Conservation (phyloP, 306 rosid species). For the Pyrus pyrifolia region DNA sequence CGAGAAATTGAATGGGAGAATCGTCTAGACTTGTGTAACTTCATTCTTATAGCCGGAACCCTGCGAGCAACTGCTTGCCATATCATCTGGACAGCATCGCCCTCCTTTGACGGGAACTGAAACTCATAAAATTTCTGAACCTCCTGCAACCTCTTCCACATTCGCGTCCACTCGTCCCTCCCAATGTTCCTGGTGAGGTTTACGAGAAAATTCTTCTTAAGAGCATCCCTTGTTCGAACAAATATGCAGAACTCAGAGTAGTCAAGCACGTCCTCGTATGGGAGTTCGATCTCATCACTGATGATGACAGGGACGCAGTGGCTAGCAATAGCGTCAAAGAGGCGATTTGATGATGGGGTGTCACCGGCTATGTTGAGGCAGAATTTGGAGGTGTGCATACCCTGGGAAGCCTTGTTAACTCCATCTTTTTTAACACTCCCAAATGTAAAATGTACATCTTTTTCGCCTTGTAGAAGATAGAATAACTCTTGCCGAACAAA, state of each 20-base stretch:
- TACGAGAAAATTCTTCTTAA: conserved; percentile 40
- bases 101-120: conserved; percentile 62
- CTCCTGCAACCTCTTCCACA: conserved; percentile 68
- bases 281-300: conserved; percentile 75
- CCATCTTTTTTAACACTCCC: conserved; percentile 65
- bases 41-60: conserved; percentile 49
- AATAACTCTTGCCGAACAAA: conserved; percentile 57
- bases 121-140: conserved; percentile 55
- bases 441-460: conserved; percentile 68
- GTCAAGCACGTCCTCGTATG: conserved; percentile 72
- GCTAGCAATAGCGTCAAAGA: conserved; percentile 73
- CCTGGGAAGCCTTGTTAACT: conserved; percentile 39
- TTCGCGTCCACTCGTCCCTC: conserved; percentile 66
- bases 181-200: conserved; percentile 45
- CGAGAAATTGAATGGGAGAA: conserved; percentile 23
- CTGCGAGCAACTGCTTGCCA: conserved; percentile 76
- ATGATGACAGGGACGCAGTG: conserved; percentile 77
- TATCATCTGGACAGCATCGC: conserved; percentile 79
- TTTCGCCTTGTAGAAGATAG: conserved; percentile 59
- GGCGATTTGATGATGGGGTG: conserved; percentile 83
- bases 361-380: conserved; percentile 85
- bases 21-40: conserved; percentile 50
- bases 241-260: conserved; percentile 73
- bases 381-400: conserved; percentile 76
- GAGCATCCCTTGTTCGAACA: conserved; percentile 60